phyloP scores from a whole-genome alignment of 2,329 filamentous ascomycete species.

The Alternaria viburni region DNA sequence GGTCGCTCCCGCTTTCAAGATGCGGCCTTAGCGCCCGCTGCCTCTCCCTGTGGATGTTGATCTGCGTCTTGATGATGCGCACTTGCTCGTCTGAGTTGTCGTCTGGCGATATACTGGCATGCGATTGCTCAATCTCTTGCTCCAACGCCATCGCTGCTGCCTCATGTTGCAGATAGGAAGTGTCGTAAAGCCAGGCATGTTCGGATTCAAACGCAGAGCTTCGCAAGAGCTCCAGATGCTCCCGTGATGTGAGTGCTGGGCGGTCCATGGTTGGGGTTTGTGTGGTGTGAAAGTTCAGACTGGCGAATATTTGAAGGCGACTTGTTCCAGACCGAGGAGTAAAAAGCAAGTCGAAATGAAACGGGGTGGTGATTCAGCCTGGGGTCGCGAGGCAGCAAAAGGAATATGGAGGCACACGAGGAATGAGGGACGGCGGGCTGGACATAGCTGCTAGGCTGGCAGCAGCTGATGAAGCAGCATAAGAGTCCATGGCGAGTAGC shows the following conservation, averaged over 20 bases:
- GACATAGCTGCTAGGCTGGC: conserved; percentile 12
- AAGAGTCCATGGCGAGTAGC: conserved; percentile 9
- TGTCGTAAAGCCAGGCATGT: conserved; percentile 48
- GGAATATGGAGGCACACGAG: conserved; percentile 12
- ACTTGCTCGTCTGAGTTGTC: conserved; percentile 46
- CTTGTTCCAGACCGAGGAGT: background rate
- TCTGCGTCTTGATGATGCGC: conserved; percentile 43
- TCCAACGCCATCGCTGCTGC: conserved; percentile 43
- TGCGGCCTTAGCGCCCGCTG: conserved; percentile 44
- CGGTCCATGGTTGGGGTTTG: conserved; percentile 33
- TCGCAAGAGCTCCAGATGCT: conserved; percentile 43
- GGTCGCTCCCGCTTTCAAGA: conserved; percentile 45
- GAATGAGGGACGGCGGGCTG: conserved; percentile 17
- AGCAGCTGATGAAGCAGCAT: conserved; percentile 27
- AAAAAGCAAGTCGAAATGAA: background rate
- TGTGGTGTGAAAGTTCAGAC: background rate
- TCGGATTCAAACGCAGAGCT: conserved; percentile 48
- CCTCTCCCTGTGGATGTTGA: conserved; percentile 44
- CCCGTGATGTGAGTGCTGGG: conserved; percentile 30
- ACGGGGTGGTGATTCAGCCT: conserved; percentile 5
- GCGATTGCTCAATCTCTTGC: conserved; percentile 40
- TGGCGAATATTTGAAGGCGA: background rate
- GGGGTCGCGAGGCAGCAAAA: conserved; percentile 2
- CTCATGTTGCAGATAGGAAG: conserved; percentile 45
- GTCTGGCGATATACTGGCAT: conserved; percentile 44